A percentile compares a stretch with the other conserved stretches of the same genome.
Evolutionary conservation across 2,329 filamentous ascomycete species (phyloP).

Genomic region (Gaeumannomyces tritici): DNA sequence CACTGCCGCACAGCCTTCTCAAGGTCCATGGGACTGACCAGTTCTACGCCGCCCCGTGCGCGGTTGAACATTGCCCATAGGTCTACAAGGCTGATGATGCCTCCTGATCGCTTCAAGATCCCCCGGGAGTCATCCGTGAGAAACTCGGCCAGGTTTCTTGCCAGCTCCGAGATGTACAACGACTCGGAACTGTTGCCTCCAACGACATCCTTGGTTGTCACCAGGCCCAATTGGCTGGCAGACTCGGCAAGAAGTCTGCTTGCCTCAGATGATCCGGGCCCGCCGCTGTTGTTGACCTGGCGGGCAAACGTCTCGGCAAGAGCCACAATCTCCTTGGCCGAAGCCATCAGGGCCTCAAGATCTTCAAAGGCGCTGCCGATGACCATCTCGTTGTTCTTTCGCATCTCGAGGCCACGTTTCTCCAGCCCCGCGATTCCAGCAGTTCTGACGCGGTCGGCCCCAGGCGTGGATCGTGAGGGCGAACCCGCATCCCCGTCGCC

Average conservation of each 20-base stretch:
- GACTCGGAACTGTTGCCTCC: conserved; percentile 59
- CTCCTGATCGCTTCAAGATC: conserved; percentile 68
- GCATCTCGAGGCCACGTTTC: conserved; percentile 70
- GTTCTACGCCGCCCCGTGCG: conserved; percentile 82
- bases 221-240: conserved; percentile 71
- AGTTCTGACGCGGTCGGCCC: conserved; percentile 39
- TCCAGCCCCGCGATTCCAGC: conserved; percentile 91
- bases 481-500: conserved; percentile 22
- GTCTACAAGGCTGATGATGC: conserved; percentile 83
- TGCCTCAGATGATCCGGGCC: conserved; percentile 55
- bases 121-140: conserved; percentile 76
- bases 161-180: conserved; percentile 80
- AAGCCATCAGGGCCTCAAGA: conserved; percentile 92
- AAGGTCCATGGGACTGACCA: conserved; percentile 86
- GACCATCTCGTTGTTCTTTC: conserved; percentile 86
- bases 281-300: conserved; percentile 50
- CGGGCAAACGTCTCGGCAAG: conserved; percentile 80
- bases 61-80: conserved; percentile 94
- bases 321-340: conserved; percentile 90
- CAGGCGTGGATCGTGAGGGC: conserved; percentile 1
- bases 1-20: conserved; percentile 82
- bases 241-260: conserved; percentile 71
- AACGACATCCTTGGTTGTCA: conserved; percentile 94
- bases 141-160: conserved; percentile 79
- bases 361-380: conserved; percentile 95